Evolutionary conservation across 257 asterid species (phyloP).

Genomic region (Salvia miltiorrhiza): DNA sequence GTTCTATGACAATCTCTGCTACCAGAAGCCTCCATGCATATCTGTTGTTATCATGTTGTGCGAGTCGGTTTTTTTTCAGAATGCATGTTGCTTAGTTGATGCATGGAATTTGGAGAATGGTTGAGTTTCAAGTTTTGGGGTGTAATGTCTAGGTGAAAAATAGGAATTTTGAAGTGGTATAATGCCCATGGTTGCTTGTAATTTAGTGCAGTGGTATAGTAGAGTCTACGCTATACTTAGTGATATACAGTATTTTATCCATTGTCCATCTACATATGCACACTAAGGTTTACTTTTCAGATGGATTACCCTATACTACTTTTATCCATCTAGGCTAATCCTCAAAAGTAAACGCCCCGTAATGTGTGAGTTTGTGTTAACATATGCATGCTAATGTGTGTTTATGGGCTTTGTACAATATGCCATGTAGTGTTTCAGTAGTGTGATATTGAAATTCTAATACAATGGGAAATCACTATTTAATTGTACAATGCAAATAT

Average conservation of each 20-base stretch:
- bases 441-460: neutral
- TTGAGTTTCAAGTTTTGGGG: constrained; percentile 4
- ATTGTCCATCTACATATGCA: neutral
- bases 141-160: neutral
- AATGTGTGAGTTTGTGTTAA: neutral
- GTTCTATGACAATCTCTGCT: neutral
- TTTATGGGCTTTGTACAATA: neutral
- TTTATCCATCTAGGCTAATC: no score
- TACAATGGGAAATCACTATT: neutral
- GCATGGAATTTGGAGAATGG: neutral
- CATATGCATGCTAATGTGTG: no score
- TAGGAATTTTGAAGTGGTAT: neutral
- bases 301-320: no score
- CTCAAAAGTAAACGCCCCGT: no score
- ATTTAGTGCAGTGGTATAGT: neutral
- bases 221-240: no score
- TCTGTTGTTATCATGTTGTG: neutral
- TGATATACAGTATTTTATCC: no score
- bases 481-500: neutral
- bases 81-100: constrained; percentile 9
- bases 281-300: no score
- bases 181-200: neutral
- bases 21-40: neutral
- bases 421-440: neutral
- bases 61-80: neutral